Conservation (phyloP, 192 early-diverging fungal species). For the Martensiomyces pterosporus region DNA sequence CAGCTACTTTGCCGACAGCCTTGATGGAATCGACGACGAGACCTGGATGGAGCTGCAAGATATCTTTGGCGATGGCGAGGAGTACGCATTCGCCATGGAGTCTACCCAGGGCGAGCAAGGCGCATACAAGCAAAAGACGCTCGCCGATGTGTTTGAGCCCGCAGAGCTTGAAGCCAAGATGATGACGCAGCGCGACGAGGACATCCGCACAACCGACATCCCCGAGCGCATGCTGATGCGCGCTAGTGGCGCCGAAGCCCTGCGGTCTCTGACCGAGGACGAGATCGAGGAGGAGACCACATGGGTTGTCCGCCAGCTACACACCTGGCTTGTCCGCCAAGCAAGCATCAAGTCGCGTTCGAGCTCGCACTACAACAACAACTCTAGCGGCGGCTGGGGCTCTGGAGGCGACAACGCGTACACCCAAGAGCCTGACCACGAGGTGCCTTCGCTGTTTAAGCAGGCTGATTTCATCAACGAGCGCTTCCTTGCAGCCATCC, state of each 20-base stretch:
- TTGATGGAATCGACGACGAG: conserved; percentile 53
- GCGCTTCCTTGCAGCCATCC: conserved; percentile 46
- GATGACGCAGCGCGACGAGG: conserved; percentile 90
- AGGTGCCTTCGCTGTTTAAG: conserved; percentile 16
- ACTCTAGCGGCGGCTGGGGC: not conserved
- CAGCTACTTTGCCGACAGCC: conserved; percentile 44
- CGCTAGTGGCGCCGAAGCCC: conserved; percentile 19
- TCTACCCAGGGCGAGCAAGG: conserved; percentile 8
- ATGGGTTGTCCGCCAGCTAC: conserved; percentile 53
- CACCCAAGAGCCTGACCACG: not conserved
- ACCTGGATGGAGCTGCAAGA: conserved; percentile 75
- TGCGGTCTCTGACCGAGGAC: conserved; percentile 52
- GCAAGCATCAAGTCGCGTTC: not conserved
- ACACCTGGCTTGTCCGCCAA: conserved; percentile 26
- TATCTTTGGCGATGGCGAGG: conserved; percentile 91
- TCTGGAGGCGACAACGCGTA: too few relatives aligned
- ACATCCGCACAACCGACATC: conserved; percentile 79
- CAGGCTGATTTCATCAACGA: conserved; percentile 45
- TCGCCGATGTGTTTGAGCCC: conserved; percentile 66
- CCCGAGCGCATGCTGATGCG: conserved; percentile 91
- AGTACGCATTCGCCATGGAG: conserved; percentile 69
- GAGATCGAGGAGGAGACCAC: conserved; percentile 63
- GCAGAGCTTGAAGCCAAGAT: conserved; percentile 80
- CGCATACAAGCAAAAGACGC: conserved; percentile 35
- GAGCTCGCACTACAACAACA: not conserved